Base-by-base conservation (phyloP, 805 yeast species). In the Saccharomycopsis babjevae region DNA sequence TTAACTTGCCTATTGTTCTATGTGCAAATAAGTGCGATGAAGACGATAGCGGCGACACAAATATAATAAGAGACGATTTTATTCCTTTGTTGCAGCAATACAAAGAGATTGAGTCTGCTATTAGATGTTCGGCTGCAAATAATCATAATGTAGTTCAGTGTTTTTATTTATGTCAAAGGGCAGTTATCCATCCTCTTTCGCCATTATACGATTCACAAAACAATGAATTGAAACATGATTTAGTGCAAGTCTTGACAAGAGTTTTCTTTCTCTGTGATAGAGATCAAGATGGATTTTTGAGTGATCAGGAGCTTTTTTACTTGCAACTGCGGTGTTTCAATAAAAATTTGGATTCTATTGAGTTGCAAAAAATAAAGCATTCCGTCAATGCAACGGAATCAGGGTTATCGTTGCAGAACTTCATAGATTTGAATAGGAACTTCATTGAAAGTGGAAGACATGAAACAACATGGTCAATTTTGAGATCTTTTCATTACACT, bases 391-490 rank as follows among this genome's bases (percentile, higher is more conserved):
- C 57, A 32, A 54, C 52, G 3, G 43, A 55, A 10, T 73, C 71
- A 57, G 96, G 96, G 0, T 75, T 93, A 1, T 81, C 89, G 0
- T 80, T 78, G 58, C 83, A 81, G 55, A 98, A 96, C 0, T 94
- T 94, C 68, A 73, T 94, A 2, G 74, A 83, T 0, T 74, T 94
- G 59, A 91, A 89, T 72, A 88, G 86, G 68, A 73, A 89, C 30
- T 94, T 88, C 70, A 96, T 96, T 0, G 96, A 90, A 66, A 82
- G 83, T 42, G 99, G 99, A 0, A 77, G 98, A 38, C 98, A 94
- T 71, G 99, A 94, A 70, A 94, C 98, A 0, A 86, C 90, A 0
- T 94, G 99, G 99, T 96, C 97, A 0, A 89, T 94, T 22, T 71
- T 94, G 30, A 73, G 99, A 58, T 81, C 91, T 0, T 94, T 89